Base-by-base conservation (phyloP, 164 flowering plant species). In the Akebia trifoliata region DNA sequence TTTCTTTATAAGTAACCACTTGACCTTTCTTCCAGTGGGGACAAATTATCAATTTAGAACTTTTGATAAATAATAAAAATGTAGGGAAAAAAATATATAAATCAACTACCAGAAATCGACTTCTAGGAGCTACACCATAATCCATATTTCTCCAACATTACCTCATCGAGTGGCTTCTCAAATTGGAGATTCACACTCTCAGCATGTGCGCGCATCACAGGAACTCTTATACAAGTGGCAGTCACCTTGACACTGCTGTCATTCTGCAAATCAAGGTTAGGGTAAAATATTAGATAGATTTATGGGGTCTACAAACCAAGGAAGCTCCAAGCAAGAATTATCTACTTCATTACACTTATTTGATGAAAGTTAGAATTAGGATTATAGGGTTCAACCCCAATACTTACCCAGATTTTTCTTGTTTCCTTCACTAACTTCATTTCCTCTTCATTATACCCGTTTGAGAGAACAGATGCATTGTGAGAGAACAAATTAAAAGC, bases 191-290 rank as follows among this genome's bases (percentile, higher is more conserved):
- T 94, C 34, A 90, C 78, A 66, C 93, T 84, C 80, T 94, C 99
- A 49, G 97, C 95, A 75, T 94, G 99, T 10, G 97, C 99, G 66
- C 99, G 99, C 99, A 94, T 90, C 42, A 94, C 97, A 44, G 97
- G 97, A 60, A 94, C 99, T 59, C 97, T 68, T 57, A 94, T 85
- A 62, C 99, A 94, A 37, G 99, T 94, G 37, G 99, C 97, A 50
- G 97, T 87, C 52, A 94, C 91, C 76, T 79, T 86, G 56, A 94
- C 86, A 74, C 81, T 56, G 44, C 11, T 54, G 72, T 90, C 87
- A 69, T 80, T 86, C 99, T 93, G 70, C 62, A 74, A n/a, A 17
- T 34, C 7, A 48, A 56, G 9, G 37, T 49, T 4, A 39, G 35
- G 38, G 12, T 34, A 47, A 57, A 43, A 18, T 20, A 47, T 14